Base-by-base conservation (phyloP, 2,329 filamentous ascomycete genomes). In the Ciborinia camelliae region DNA sequence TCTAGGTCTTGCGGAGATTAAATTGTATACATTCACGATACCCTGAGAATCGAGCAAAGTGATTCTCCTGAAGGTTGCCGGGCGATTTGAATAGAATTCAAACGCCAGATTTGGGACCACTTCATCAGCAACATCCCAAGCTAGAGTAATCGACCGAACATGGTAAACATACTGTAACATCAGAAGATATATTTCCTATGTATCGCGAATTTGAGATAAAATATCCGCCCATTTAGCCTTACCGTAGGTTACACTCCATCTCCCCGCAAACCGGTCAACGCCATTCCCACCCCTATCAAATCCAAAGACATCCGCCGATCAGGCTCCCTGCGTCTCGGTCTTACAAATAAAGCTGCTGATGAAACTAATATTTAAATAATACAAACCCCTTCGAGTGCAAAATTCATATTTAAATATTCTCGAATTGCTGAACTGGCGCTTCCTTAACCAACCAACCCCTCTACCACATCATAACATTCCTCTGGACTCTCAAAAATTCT, bases 401-500 rank as follows among this genome's bases (percentile, higher is more conserved):
- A 18, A 45, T 26, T 10, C 18, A 1, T n/a, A 20, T 10, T 20
- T n/a, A 47, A 45, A 47, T 1, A 20, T 23, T 10, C 6, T 12
- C 39, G 23, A 8, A 47, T 32, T 8, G 8, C 47, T 18, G 26
- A n/a, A 28, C 41, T 26, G 30, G n/a, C 23, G 20, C 15, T 15
- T 55, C 23, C 15, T 45, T 48, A 2, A 71, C 57, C 23, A 2
- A 71, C 57, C 23, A 64, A 72, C 65, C 76, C 71, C 50, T 77
- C 74, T 12, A 81, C 69, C 32, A 79, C 67, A 51, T 74, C 65
- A 65, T 77, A 76, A 72, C 85, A 87, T 77, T 96, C 91, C 47
- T 81, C 78, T 0, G 94, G 87, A 35, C 91, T 83, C 65, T 91
- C 86, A 75, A 97, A 98, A 0, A 97, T 87, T 73, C 88, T 85